Percentiles rank a stretch among this genome's conserved stretches.
These are phyloP conservation scores for Tetrapisispora namnaoensis DNA, from an alignment of 805 yeast genomes.

Conservation along the genomic window DNA sequence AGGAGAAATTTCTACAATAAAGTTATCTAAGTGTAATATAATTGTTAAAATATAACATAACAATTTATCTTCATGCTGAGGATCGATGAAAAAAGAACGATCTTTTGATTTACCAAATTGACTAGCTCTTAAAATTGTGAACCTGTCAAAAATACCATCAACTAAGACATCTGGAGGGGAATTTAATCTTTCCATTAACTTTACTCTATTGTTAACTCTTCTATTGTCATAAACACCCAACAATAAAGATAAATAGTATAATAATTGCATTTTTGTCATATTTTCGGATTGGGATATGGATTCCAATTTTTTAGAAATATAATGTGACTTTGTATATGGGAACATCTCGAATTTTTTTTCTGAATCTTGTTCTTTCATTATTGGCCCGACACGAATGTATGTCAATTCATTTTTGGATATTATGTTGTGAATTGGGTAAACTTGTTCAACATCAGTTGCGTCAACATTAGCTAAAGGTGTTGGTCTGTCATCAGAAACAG, in stretches of 20 bases:
- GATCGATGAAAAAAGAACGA: conserved; percentile 72
- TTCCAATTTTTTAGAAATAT: conserved; percentile 40
- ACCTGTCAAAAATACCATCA: conserved; percentile 62
- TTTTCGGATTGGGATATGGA: conserved; percentile 36
- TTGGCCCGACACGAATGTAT: conserved; percentile 52
- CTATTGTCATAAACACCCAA: conserved; percentile 72
- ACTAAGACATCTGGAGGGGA: conserved; percentile 64
- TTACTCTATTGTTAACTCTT: conserved; percentile 49
- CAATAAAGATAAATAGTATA: conserved; percentile 73
- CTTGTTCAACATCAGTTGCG: conserved; percentile 76
- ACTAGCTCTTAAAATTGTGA: conserved; percentile 57
- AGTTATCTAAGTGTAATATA: conserved; percentile 67
- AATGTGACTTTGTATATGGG: conserved; percentile 53
- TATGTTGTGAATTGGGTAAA: conserved; percentile 65
- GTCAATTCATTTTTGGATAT: conserved; percentile 59
- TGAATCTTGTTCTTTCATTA: conserved; percentile 44
- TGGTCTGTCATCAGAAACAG: conserved; percentile 61
- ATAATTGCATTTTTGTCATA: conserved; percentile 50
- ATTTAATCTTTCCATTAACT: conserved; percentile 50
- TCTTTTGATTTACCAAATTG: conserved; percentile 67
- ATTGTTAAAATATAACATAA: conserved; percentile 68
- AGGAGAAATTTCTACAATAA: conserved; percentile 65
- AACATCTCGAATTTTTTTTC: conserved; percentile 45
- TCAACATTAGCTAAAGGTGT: conserved; percentile 68
- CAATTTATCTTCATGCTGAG: conserved; percentile 77